Evolutionary conservation across 495 filamentous ascomycete genomes (phyloP), one percentile per base, ranked within the genome.

Genomic region (Stereocaulon alpinum): DNA sequence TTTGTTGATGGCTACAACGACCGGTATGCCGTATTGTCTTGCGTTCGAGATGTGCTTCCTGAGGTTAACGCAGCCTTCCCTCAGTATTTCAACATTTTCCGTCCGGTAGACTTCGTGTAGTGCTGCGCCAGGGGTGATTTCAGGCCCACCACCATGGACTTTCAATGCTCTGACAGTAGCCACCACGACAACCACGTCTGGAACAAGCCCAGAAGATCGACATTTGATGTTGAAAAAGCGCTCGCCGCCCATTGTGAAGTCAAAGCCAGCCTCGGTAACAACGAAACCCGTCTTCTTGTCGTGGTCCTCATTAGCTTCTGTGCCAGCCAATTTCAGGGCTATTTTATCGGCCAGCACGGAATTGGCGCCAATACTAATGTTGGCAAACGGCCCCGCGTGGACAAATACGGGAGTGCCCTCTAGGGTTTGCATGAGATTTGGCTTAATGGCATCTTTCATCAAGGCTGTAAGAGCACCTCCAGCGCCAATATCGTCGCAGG

Each of bases 221-320:
- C 93, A 97, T 80, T 98, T 98, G 76, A 98, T 97, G 75, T 98
- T 96, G 84, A 98, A 96, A 80, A 98, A 98, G 32, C 93, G 86
- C 79, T 98, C 93, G 55, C 93, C 93, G 60, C 93, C 93, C 93
- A 98, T 98, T 53, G 93, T 96, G 74, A 98, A 98, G 71, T 98
- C 93, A 71, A 98, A 98, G 10, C 93, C 93, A 48, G 93, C 92
- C 72, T 98, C 93, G 11, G 93, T 98, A 53, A 98, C 85, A n/a
- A 95, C 91, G 59, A 93, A 96, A 9, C 93, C 93, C 15, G 86
- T 81, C 77, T 94, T 95, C 65, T 83, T 76, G 32, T 85, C 76
- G 66, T 90, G 82, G 64, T 93, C 81, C 75, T 98, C 93, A 60
- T 96, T 91, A n/a, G 82, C 82, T 71, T 98, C 93, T 3, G 93